phyloP scores from a whole-genome alignment of 805 yeast genomes.

The Grigorovia transvaalensis region DNA sequence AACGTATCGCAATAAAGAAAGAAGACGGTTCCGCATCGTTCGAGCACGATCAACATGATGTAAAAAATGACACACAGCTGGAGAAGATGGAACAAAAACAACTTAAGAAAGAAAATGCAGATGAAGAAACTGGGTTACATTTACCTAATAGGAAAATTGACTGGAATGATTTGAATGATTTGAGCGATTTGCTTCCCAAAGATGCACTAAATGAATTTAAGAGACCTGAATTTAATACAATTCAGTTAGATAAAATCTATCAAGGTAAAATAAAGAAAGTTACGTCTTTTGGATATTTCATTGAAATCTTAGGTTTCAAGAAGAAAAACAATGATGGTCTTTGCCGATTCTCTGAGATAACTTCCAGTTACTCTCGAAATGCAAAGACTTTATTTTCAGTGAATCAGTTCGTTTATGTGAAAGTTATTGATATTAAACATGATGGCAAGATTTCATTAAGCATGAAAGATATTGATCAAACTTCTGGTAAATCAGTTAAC shows the following conservation, averaged over 20 bases:
- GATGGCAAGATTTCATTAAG: constrained; percentile 46
- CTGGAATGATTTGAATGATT: constrained; percentile 13
- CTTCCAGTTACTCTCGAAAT: constrained; percentile 36
- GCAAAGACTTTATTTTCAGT: constrained; percentile 49
- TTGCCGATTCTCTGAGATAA: constrained; percentile 67
- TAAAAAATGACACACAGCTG: too few species aligned
- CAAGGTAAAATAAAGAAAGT: constrained; percentile 51
- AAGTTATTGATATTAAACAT: constrained; percentile 38
- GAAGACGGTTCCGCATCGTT: too few species aligned
- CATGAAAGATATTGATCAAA: constrained; percentile 66
- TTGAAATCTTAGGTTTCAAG: constrained; percentile 37
- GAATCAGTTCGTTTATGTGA: constrained; percentile 57
- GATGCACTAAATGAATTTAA: constrained; percentile 1
- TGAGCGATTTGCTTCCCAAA: constrained; percentile 6
- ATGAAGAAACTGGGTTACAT: constrained; percentile 4
- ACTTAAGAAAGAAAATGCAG: constrained; percentile 8
- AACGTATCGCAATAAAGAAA: not conserved
- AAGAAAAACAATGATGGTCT: constrained; percentile 41
- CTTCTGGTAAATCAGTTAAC: constrained; percentile 39
- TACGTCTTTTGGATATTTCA: constrained; percentile 71
- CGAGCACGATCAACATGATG: too few species aligned
- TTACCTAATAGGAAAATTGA: constrained; percentile 11
- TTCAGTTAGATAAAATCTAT: constrained; percentile 40
- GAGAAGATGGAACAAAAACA: not conserved
- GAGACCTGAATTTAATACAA: constrained; percentile 20